These are phyloP conservation scores for Tephrocybe sp. DNA, from an alignment of 768 basidiomycete species.

Conservation along the genomic window DNA sequence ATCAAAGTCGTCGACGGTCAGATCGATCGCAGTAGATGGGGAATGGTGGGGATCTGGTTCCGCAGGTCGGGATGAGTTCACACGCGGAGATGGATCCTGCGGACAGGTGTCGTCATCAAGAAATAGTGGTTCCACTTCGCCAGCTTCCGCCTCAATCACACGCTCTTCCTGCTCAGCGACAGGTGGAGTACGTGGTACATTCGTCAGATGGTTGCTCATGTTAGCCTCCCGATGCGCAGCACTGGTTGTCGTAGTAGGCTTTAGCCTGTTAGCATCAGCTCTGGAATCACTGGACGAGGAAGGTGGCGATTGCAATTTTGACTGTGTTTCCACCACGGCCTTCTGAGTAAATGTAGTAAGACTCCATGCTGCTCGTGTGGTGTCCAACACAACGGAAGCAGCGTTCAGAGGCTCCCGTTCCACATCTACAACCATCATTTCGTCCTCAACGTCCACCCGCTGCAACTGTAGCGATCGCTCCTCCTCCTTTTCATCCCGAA, in stretches of 20 bases:
- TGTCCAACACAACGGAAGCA: conserved; percentile 40
- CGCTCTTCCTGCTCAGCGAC: no score
- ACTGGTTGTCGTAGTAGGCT: background rate
- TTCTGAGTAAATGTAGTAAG: conserved; percentile 6
- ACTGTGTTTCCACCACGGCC: conserved; percentile 17
- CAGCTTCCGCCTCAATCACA: background rate
- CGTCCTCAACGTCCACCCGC: background rate
- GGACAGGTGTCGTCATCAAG: conserved; percentile 5
- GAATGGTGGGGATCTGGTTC: conserved; percentile 34
- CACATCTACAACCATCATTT: conserved; percentile 11
- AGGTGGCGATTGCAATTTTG: no score
- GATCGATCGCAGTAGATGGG: conserved; percentile 15
- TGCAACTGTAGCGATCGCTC: background rate
- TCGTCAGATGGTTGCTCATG: no score
- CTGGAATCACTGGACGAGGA: no score
- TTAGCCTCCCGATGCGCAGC: no score
- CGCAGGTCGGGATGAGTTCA: conserved; percentile 35
- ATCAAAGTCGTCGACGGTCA: conserved; percentile 21
- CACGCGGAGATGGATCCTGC: background rate
- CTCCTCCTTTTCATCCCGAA: no score
- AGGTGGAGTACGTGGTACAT: no score
- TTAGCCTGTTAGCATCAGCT: background rate
- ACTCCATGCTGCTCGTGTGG: conserved; percentile 47
- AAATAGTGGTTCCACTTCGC: background rate
- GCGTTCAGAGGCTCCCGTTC: background rate